Base-by-base conservation (phyloP, 1,284 basidiomycete genomes). In the Apiotrichum laibachii region DNA sequence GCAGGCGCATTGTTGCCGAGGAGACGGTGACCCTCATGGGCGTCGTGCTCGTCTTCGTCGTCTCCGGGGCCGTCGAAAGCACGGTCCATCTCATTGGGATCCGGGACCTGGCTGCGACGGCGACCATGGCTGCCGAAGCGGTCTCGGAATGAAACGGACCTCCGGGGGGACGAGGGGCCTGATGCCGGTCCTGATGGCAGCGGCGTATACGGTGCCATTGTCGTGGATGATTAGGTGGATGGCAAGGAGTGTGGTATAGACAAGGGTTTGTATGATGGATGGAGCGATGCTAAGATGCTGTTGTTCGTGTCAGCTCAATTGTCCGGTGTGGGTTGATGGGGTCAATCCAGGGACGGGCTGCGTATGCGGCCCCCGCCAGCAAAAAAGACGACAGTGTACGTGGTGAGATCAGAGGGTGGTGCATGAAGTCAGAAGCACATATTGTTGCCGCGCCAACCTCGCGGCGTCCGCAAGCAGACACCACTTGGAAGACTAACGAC, bases 21-120 rank as follows among this genome's bases (percentile, higher is more conserved):
- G 22, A 56, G 57, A 34, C 34, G 53, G 26, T 63, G 62, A 19
- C 21, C 59, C 44, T 56, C 68, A 44, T 69, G 62, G 13, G 63
- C 65, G 22, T 66, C 64, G 40, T 71, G 68, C 39, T 60, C 53
- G 46, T 70, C 71, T 35, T 72, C 72, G 47, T 66, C 67, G 43
- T 68, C 65, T 34, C 39, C 62, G 0, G 71, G 72, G 16, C 61
- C 73, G 48, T 77, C 75, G 50, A 79, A 79, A 11, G 77, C 76
- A 15, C 72, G 73, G 54, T 77, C 75, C 76, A 79, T 77, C 62
- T 79, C 77, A 37, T 68, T 62, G 5, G 76, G 70, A 64, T 77
- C 73, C 6, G 76, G 74, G 18, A 75, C 45, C 12, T 52, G 47
- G 35, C 56, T 56, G 40, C 64, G 58, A 31, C 48, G 62, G n/a